Conservation (phyloP, 2,329 filamentous ascomycete species). For the Diaporthe sp. region DNA sequence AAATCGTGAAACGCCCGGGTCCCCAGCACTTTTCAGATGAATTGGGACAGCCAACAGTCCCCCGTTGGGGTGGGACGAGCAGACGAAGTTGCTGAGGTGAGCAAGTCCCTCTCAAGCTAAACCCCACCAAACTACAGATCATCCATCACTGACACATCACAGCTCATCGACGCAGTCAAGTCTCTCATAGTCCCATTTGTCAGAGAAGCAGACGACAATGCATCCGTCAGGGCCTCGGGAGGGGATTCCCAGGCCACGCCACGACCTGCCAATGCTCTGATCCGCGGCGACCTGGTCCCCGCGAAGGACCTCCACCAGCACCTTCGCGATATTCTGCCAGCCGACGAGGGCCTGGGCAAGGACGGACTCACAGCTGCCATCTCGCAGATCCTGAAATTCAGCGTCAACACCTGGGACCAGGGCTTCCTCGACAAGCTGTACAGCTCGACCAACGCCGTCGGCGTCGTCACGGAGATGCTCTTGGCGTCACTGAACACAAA, state of each 20-base stretch:
- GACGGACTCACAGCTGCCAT: slow-evolving; percentile 81
- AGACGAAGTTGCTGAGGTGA: slow-evolving; percentile 21
- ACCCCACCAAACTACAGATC: background rate
- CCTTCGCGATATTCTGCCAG: slow-evolving; percentile 70
- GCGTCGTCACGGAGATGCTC: slow-evolving; percentile 86
- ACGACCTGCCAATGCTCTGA: slow-evolving; percentile 67
- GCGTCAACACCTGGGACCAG: slow-evolving; percentile 98
- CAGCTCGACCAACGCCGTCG: slow-evolving; percentile 88
- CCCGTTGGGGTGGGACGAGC: slow-evolving; percentile 6
- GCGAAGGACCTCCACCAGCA: slow-evolving; percentile 69
- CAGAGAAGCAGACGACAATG: slow-evolving; percentile 74
- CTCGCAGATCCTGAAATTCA: slow-evolving; percentile 80
- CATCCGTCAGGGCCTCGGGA: slow-evolving; percentile 60
- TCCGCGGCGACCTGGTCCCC: slow-evolving; percentile 65
- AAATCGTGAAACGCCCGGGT: background rate
- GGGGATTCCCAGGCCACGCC: slow-evolving; percentile 61
- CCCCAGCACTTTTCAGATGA: background rate
- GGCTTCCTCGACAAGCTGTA: slow-evolving; percentile 97
- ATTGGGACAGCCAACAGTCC: slow-evolving; percentile 3
- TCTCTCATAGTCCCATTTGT: slow-evolving; percentile 79
- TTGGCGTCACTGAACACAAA: slow-evolving; percentile 93
- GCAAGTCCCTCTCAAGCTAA: background rate
- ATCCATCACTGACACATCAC: slow-evolving; percentile 32
- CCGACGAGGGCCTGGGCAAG: slow-evolving; percentile 69
- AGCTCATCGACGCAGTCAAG: slow-evolving; percentile 79